Conservation (phyloP, 176 grass and related monocot genomes). For the Ensete ventricosum region DNA sequence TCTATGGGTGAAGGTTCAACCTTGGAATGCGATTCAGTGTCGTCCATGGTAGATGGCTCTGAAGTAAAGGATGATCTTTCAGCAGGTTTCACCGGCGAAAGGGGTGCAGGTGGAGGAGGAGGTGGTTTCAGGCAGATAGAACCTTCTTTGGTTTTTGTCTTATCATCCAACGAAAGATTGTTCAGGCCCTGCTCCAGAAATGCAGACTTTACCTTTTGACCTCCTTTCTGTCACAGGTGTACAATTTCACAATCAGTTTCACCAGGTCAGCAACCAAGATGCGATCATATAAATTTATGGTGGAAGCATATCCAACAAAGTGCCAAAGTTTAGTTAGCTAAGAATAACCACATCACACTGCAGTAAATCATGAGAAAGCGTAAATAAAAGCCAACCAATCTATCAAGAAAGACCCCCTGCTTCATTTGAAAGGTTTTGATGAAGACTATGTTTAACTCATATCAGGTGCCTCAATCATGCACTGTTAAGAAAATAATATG, state of each 20-base stretch:
- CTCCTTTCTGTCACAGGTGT: constrained; percentile 48
- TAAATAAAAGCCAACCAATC: background rate
- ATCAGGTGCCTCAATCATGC: too few species aligned
- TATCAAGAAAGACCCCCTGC: background rate
- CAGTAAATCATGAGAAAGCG: background rate
- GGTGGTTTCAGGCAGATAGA: constrained; percentile 64
- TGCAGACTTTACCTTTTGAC: constrained; percentile 37
- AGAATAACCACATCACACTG: background rate
- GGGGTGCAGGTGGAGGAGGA: constrained; percentile 50
- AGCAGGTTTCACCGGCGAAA: constrained; percentile 40
- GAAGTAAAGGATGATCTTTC: constrained; percentile 15
- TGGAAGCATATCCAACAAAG: background rate
- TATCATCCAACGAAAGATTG: constrained; percentile 51
- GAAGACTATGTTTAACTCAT: too few species aligned
- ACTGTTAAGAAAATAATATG: background rate
- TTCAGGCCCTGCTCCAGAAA: constrained; percentile 80
- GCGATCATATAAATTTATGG: background rate
- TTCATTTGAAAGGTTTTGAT: too few species aligned
- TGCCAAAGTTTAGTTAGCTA: background rate
- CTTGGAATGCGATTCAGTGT: background rate
- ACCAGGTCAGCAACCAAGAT: constrained; percentile 10
- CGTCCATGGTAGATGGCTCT: background rate
- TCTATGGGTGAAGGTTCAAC: constrained; percentile 2
- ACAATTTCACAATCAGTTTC: constrained; percentile 8
- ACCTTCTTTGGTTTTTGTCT: constrained; percentile 44